phyloP scores from a whole-genome alignment of 495 filamentous ascomycete species.

The Penicillium salamii region DNA sequence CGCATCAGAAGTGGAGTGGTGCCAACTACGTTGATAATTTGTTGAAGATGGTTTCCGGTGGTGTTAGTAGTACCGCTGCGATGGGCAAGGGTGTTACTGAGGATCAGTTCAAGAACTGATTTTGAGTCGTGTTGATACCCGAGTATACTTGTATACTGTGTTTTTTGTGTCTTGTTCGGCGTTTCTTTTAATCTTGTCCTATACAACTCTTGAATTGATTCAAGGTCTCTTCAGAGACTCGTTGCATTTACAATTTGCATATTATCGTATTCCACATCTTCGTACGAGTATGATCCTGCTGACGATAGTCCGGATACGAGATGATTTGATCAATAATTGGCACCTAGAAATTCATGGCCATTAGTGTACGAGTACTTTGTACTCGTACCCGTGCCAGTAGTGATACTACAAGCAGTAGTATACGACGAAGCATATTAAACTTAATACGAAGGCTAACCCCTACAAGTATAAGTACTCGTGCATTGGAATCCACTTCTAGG shows the following conservation, averaged over 20 bases:
- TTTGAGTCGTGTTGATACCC: slow-evolving; percentile 6
- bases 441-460: neutral
- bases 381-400: too few relatives aligned
- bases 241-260: slow-evolving; percentile 14
- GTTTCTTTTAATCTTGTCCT: slow-evolving; percentile 8
- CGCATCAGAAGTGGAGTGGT: slow-evolving; percentile 97
- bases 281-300: too few relatives aligned
- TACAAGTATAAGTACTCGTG: neutral
- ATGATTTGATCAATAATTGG: too few relatives aligned
- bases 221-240: neutral
- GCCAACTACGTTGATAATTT: slow-evolving; percentile 92
- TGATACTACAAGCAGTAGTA: too few relatives aligned
- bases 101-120: slow-evolving; percentile 75
- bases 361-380: too few relatives aligned
- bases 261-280: neutral
- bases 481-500: neutral
- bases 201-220: slow-evolving; percentile 18
- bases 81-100: slow-evolving; percentile 99
- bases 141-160: slow-evolving; percentile 14
- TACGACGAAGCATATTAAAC: too few relatives aligned
- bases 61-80: slow-evolving; percentile 83
- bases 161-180: slow-evolving; percentile 9
- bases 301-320: too few relatives aligned
- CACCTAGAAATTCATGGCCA: too few relatives aligned
- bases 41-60: slow-evolving; percentile 95